Evolutionary conservation across 495 filamentous ascomycete species (phyloP).

Genomic region (Lindgomyces ingoldianus): DNA sequence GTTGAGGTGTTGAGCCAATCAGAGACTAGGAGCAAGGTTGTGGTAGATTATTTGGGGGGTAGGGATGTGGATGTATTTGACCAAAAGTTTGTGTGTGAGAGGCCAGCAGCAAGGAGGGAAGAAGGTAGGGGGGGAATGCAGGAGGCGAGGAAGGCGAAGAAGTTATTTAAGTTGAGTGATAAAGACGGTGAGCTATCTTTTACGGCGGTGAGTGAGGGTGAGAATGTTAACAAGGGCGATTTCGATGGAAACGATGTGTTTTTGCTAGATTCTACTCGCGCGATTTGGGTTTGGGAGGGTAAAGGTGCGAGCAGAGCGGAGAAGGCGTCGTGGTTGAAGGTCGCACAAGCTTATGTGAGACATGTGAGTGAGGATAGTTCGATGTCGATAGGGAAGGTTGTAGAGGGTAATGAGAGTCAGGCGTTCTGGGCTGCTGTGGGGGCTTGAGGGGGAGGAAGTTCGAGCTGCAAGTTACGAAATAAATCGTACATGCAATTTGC

Average conservation of each 20-base stretch:
- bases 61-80: constrained; percentile 40
- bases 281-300: constrained; percentile 65
- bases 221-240: constrained; percentile 46
- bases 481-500: too few species aligned
- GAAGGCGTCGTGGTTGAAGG: constrained; percentile 59
- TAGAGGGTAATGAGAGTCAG: constrained; percentile 14
- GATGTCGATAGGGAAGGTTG: constrained; percentile 10
- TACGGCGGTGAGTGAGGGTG: constrained; percentile 55
- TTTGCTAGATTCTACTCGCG: constrained; percentile 54
- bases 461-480: too few species aligned
- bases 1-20: constrained; percentile 62
- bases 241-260: constrained; percentile 61
- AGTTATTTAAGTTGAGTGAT: constrained; percentile 59
- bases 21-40: constrained; percentile 54
- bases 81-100: constrained; percentile 43
- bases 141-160: constrained; percentile 40
- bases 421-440: constrained; percentile 23
- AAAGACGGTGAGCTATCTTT: constrained; percentile 56
- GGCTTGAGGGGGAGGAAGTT: constrained; percentile 3
- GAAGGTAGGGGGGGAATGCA: neutral
- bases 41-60: constrained; percentile 59
- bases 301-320: constrained; percentile 54
- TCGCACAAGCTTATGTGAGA: constrained; percentile 57
- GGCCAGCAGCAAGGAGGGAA: constrained; percentile 44
- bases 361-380: constrained; percentile 46